These are phyloP conservation scores for Scleromitrula shiraiana DNA, from an alignment of 2,329 filamentous ascomycete genomes.

Conservation along the genomic window DNA sequence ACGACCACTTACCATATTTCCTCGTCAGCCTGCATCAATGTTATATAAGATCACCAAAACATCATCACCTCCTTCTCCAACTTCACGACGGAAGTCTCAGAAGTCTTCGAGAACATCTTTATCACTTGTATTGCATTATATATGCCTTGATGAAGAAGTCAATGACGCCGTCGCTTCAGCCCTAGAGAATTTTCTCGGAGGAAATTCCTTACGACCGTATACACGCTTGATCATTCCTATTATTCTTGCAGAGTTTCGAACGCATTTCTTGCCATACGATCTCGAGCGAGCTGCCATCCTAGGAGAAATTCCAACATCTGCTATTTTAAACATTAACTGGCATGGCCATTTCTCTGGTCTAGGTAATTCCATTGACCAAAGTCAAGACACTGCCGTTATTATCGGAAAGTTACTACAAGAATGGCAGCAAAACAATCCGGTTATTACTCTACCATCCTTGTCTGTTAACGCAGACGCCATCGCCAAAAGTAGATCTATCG, in stretches of 20 bases:
- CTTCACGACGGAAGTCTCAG: conserved; percentile 9
- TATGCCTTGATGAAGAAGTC: conserved; percentile 68
- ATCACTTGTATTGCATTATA: conserved; percentile 67
- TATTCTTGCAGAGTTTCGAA: conserved; percentile 38
- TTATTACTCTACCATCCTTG: conserved; percentile 20
- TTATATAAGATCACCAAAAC: conserved; percentile 66
- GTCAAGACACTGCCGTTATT: conserved; percentile 22
- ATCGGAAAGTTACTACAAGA: conserved; percentile 20
- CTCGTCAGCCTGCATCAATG: conserved; percentile 72
- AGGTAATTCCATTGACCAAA: conserved; percentile 28
- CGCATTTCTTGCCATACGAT: conserved; percentile 40
- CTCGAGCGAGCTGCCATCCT: conserved; percentile 50
- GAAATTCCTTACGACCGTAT: conserved; percentile 38
- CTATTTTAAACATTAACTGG: conserved; percentile 42
- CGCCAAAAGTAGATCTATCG: conserved; percentile 54
- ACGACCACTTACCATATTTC: conserved; percentile 58
- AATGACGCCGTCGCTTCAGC: conserved; percentile 40
- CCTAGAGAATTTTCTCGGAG: conserved; percentile 34
- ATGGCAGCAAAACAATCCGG: conserved; percentile 22
- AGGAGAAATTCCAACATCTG: conserved; percentile 41
- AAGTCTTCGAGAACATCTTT: conserved; percentile 37
- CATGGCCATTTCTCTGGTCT: conserved; percentile 42
- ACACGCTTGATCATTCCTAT: conserved; percentile 38
- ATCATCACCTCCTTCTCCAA: conserved; percentile 35
- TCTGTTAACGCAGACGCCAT: conserved; percentile 20